Percentiles rank a stretch among this genome's conserved stretches.
These are phyloP conservation scores for Malassezia pachydermatis DNA, from an alignment of 1,284 basidiomycete genomes.

Conservation along the genomic window DNA sequence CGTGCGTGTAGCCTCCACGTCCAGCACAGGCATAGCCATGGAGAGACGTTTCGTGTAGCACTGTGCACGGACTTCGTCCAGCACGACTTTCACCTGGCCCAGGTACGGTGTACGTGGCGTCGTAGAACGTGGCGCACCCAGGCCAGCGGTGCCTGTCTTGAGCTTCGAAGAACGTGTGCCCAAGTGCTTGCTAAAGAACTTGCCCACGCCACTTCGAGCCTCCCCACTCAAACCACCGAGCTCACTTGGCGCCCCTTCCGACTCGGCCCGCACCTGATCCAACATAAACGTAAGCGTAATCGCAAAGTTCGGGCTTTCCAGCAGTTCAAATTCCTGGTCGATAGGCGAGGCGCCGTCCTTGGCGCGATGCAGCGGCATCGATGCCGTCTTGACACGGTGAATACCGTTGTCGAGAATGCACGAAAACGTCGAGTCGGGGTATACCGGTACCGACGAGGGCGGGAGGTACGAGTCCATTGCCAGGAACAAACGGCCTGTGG, in stretches of 20 bases:
- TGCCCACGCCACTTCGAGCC: slow-evolving; percentile 23
- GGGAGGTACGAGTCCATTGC: slow-evolving; percentile 51
- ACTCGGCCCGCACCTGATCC: slow-evolving; percentile 33
- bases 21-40: slow-evolving; percentile 36
- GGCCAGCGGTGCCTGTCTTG: neutral
- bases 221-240: slow-evolving; percentile 30
- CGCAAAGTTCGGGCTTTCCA: slow-evolving; percentile 44
- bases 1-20: slow-evolving; percentile 21
- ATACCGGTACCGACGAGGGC: slow-evolving; percentile 48
- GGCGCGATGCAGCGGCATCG: slow-evolving; percentile 58
- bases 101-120: neutral
- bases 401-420: slow-evolving; percentile 92
- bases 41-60: slow-evolving; percentile 31
- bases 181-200: slow-evolving; percentile 23
- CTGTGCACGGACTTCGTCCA: slow-evolving; percentile 29
- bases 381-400: slow-evolving; percentile 87
- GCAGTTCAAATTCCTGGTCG: slow-evolving; percentile 75
- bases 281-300: slow-evolving; percentile 44
- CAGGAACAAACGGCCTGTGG: slow-evolving; percentile 89
- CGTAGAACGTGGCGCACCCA: neutral
- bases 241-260: slow-evolving; percentile 14
- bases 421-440: slow-evolving; percentile 59
- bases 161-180: neutral
- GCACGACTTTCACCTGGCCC: neutral
- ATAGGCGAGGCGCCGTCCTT: slow-evolving; percentile 56